Percentiles rank a stretch among this genome's conserved stretches.
Evolutionary conservation across 139 green algal species (phyloP).

Genomic region (Volvox africanus): DNA sequence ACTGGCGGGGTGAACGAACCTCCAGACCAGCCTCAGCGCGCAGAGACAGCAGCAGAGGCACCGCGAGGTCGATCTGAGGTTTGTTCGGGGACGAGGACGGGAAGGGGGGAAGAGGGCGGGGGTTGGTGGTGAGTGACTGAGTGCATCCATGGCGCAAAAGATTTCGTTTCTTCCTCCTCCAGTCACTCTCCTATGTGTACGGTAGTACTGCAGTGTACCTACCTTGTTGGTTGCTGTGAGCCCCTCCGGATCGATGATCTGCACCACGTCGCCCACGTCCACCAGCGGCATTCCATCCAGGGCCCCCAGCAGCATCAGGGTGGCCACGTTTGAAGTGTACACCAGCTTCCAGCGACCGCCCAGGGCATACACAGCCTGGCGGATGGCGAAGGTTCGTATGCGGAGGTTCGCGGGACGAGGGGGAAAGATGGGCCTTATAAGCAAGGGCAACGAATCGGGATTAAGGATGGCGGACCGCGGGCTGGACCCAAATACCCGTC

Average conservation of each 20-base stretch:
- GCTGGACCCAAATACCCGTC: no score
- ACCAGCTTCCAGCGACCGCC: slow-evolving; percentile 71
- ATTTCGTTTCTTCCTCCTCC: neutral
- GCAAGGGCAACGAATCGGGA: no score
- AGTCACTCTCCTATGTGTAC: neutral
- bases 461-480: no score
- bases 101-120: neutral
- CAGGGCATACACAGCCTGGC: slow-evolving; percentile 50
- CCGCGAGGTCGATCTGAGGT: slow-evolving; percentile 51
- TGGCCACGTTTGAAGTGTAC: slow-evolving; percentile 75
- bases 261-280: slow-evolving; percentile 75
- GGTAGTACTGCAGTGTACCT: no score
- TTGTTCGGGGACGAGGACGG: no score
- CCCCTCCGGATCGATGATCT: slow-evolving; percentile 64
- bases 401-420: neutral
- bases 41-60: slow-evolving; percentile 51
- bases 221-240: slow-evolving; percentile 79
- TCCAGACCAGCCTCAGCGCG: slow-evolving; percentile 53
- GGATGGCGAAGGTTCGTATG: neutral
- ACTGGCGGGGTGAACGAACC: slow-evolving; percentile 55
- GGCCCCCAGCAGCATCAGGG: slow-evolving; percentile 71
- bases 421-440: neutral
- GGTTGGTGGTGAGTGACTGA: neutral
- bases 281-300: slow-evolving; percentile 68
- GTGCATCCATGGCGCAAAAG: no score